These are phyloP conservation scores for Clonostachys byssicola DNA, from an alignment of 2,329 filamentous ascomycete species.

Conservation along the genomic window DNA sequence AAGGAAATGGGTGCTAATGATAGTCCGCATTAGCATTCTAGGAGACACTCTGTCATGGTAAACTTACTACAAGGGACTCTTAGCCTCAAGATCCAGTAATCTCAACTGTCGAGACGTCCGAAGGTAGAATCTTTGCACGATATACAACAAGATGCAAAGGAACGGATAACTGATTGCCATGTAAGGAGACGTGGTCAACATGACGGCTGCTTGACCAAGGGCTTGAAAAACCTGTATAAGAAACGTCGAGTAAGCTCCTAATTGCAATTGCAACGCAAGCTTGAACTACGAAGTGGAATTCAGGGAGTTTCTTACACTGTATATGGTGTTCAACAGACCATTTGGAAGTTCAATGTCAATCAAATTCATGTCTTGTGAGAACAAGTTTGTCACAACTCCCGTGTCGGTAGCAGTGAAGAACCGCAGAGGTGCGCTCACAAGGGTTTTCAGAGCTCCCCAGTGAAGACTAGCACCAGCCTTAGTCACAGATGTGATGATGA, in stretches of 20 bases:
- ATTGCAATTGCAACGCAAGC: no score
- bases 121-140: constrained; percentile 53
- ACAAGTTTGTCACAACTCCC: constrained; percentile 35
- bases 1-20: constrained; percentile 37
- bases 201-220: constrained; percentile 39
- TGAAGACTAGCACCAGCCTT: constrained; percentile 25
- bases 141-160: constrained; percentile 37
- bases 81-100: constrained; percentile 57
- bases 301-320: no score
- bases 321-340: constrained; percentile 18
- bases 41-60: not conserved
- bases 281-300: no score
- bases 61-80: constrained; percentile 50
- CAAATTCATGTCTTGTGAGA: constrained; percentile 38
- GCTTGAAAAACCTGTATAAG: constrained; percentile 11
- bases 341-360: constrained; percentile 32
- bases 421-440: constrained; percentile 29
- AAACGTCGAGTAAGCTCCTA: not conserved
- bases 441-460: constrained; percentile 19
- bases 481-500: constrained; percentile 16
- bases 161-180: constrained; percentile 46
- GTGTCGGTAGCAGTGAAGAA: constrained; percentile 36
- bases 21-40: not conserved
- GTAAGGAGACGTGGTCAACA: constrained; percentile 35
- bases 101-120: constrained; percentile 57